Conservation (phyloP, 1,284 basidiomycete species). For the Marasmius tenuissimus region DNA sequence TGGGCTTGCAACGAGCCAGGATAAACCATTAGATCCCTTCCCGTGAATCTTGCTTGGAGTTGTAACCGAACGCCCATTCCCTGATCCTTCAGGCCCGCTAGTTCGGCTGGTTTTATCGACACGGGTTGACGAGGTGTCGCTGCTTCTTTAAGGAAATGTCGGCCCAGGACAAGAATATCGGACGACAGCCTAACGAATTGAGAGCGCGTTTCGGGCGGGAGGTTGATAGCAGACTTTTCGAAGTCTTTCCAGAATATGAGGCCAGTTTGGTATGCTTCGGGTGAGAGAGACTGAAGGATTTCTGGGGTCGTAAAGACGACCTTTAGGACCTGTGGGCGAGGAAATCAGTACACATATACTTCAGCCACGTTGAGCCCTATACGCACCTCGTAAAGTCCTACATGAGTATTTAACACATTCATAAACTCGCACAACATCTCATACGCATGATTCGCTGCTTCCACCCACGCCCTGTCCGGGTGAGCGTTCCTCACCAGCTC, state of each 20-base stretch:
- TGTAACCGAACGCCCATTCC: constrained; percentile 68
- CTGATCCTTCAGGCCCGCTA: constrained; percentile 67
- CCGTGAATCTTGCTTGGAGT: constrained; percentile 73
- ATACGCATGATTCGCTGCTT: constrained; percentile 85
- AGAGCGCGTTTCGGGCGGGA: constrained; percentile 75
- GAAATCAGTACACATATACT: constrained; percentile 11
- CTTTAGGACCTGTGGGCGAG: constrained; percentile 54
- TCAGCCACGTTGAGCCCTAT: constrained; percentile 10
- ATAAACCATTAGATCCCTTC: constrained; percentile 71
- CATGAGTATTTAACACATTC: constrained; percentile 96
- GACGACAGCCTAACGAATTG: constrained; percentile 92
- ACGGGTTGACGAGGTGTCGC: constrained; percentile 62
- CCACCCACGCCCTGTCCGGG: constrained; percentile 83
- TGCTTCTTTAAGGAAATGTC: constrained; percentile 78
- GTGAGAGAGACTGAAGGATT: constrained; percentile 59
- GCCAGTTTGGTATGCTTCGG: constrained; percentile 81
- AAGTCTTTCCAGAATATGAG: constrained; percentile 96
- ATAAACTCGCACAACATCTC: constrained; percentile 95
- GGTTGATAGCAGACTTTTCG: constrained; percentile 94
- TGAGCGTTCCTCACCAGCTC: constrained; percentile 94
- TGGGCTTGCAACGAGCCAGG: constrained; percentile 88
- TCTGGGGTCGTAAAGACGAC: constrained; percentile 62
- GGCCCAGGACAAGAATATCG: constrained; percentile 86
- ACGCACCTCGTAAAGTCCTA: constrained; percentile 87
- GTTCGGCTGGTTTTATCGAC: constrained; percentile 62